Base-by-base conservation (phyloP, 2,329 filamentous ascomycete genomes). In the Cladophialophora yegresii region DNA sequence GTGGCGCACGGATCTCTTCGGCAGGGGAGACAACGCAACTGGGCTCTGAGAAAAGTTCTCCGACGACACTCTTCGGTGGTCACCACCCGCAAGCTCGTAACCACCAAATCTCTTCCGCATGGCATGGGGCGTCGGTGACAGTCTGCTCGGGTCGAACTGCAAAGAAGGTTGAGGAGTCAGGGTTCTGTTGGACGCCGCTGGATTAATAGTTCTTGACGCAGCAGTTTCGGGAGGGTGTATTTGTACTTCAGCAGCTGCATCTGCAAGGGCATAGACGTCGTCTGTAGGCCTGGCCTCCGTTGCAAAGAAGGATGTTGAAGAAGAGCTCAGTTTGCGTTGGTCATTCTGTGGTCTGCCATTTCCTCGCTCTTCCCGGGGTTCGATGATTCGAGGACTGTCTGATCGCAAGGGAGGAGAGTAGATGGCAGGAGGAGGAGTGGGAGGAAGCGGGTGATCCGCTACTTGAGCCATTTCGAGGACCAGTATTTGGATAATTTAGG, bases 361-460 rank as follows among this genome's bases (percentile, higher is more conserved):
- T 53, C 45, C 66, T 33, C 59, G 58, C 45, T 68, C 66, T 64
- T 62, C 54, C 56, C 51, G 26, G 16, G 66, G 66, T 50, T 66
- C 66, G 5, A 68, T 58, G 16, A 69, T 67, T 30, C 54, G 62
- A n/a, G 65, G 67, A 43, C 65, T 67, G 28, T 66, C 58, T 45
- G 59, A 58, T 58, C 65, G 75, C 72, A 61, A 77, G 75, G 55
- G 77, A 75, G 67, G 74, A 72, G 66, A 79, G 68, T 80, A 79
- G 66, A 77, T 77, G 30, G 77, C 76, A n/a, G 78, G 75, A 65
- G 78, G 78, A 71, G 78, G 76, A 43, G 78, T 75, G 43, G 76
- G 70, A 55, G 76, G 72, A 23, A 69, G 65, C 20, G 65, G 66
- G 43, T 64, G 65, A 36, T 56, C 59, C 9, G 62, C 51, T n/a